A percentile compares a stretch with the other conserved stretches of the same genome.
phyloP scores from a whole-genome alignment of 305 asterid genomes.

The Fraxinus albicans region DNA sequence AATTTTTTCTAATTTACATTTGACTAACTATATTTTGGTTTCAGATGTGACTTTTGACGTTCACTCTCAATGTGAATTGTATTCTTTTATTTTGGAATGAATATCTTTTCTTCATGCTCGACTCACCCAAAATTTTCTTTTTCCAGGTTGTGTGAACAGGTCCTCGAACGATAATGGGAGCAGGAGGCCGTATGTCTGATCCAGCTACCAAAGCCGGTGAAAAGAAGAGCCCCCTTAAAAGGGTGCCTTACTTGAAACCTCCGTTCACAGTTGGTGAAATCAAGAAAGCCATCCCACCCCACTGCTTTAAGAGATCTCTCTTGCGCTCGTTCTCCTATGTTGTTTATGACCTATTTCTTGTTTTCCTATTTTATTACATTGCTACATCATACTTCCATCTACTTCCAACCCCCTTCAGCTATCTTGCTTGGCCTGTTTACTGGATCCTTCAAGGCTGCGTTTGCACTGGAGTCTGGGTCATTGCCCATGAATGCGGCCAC shows the following conservation, averaged over 20 bases:
- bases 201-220: slow-evolving; percentile 20
- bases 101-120: not conserved
- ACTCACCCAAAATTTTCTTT: not conserved
- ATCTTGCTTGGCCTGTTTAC: slow-evolving; percentile 51
- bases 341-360: slow-evolving; percentile 42
- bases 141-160: slow-evolving; percentile 21
- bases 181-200: slow-evolving; percentile 57
- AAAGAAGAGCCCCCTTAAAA: slow-evolving; percentile 29
- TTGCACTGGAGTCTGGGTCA: slow-evolving; percentile 64
- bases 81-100: not conserved
- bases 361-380: slow-evolving; percentile 37
- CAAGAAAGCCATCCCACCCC: slow-evolving; percentile 66
- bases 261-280: slow-evolving; percentile 55
- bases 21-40: not conserved
- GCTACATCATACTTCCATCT: slow-evolving; percentile 42
- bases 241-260: slow-evolving; percentile 53
- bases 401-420: slow-evolving; percentile 38
- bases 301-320: slow-evolving; percentile 55
- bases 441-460: slow-evolving; percentile 61
- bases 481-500: slow-evolving; percentile 70
- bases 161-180: slow-evolving; percentile 46
- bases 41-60: not conserved
- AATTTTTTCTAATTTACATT: not conserved
- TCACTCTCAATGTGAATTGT: not conserved
- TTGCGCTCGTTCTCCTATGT: slow-evolving; percentile 48